Evolutionary conservation across 2,329 filamentous ascomycete genomes (phyloP).

Genomic region (Chrysosporium queenslandicum): DNA sequence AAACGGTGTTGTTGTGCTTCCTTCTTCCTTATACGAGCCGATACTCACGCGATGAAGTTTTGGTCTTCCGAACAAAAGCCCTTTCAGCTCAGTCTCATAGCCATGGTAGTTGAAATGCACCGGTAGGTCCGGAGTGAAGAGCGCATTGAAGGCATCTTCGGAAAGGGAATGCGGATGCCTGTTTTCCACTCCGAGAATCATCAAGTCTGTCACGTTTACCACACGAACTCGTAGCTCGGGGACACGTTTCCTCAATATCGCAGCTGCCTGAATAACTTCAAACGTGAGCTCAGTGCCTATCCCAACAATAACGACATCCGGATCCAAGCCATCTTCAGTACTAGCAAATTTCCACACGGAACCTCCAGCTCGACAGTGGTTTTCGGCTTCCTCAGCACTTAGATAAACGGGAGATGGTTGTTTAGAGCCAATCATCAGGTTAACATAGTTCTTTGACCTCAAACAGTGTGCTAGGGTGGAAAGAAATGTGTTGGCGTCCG

Average conservation of each 20-base stretch:
- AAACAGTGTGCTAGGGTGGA: constrained; percentile 55
- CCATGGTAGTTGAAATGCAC: constrained; percentile 61
- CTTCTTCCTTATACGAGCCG: constrained; percentile 54
- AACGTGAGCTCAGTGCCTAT: constrained; percentile 58
- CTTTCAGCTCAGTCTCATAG: constrained; percentile 51
- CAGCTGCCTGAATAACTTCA: constrained; percentile 53
- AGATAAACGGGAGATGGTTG: constrained; percentile 55
- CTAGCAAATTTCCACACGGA: constrained; percentile 54
- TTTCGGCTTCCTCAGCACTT: constrained; percentile 48
- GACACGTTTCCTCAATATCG: constrained; percentile 42
- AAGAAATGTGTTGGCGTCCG: constrained; percentile 58
- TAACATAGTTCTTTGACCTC: constrained; percentile 53
- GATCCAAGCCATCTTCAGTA: constrained; percentile 45
- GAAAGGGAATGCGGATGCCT: constrained; percentile 51
- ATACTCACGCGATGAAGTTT: constrained; percentile 46
- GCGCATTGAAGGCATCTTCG: constrained; percentile 42
- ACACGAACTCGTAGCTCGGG: constrained; percentile 51
- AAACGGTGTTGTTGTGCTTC: constrained; percentile 57
- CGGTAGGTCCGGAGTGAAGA: constrained; percentile 49
- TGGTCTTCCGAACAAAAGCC: constrained; percentile 50
- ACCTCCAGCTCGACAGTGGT: constrained; percentile 51
- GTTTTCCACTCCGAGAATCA: constrained; percentile 49
- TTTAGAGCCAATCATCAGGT: constrained; percentile 59
- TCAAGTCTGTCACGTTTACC: constrained; percentile 56
- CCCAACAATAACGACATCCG: constrained; percentile 54